Evolutionary conservation across 2,329 filamentous ascomycete species (phyloP).

Genomic region (Akanthomyces muscarius): DNA sequence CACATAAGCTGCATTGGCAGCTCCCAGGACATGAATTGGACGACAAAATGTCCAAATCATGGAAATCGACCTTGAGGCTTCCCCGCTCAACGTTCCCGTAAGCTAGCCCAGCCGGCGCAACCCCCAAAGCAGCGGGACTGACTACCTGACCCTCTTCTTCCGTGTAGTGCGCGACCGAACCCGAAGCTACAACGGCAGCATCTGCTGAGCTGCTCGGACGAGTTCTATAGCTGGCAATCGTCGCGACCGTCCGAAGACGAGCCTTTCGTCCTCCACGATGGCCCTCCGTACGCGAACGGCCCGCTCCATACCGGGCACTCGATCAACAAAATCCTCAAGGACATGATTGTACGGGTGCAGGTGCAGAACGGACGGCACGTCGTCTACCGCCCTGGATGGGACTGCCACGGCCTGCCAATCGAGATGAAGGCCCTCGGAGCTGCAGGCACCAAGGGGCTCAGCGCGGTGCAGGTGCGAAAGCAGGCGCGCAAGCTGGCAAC

Average conservation of each 20-base stretch:
- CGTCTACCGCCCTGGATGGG: constrained; percentile 88
- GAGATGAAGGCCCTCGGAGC: constrained; percentile 86
- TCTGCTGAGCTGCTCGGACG: constrained; percentile 75
- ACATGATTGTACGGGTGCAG: constrained; percentile 81
- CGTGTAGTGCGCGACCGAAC: constrained; percentile 47
- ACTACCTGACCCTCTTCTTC: constrained; percentile 12
- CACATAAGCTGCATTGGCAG: constrained; percentile 5
- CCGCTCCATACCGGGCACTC: constrained; percentile 88
- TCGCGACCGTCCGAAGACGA: constrained; percentile 49
- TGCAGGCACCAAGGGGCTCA: constrained; percentile 39
- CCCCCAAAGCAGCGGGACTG: background rate
- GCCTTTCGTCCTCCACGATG: constrained; percentile 84
- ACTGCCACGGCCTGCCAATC: constrained; percentile 95
- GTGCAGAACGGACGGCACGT: constrained; percentile 68
- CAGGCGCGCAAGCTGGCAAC: constrained; percentile 63
- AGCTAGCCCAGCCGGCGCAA: constrained; percentile 25
- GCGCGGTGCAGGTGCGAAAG: constrained; percentile 56
- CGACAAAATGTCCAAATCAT: constrained; percentile 51
- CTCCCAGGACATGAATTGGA: constrained; percentile 27
- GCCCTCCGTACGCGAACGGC: constrained; percentile 94
- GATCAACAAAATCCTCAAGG: constrained; percentile 94
- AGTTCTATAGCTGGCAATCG: constrained; percentile 85
- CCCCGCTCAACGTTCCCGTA: constrained; percentile 72
- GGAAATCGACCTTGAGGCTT: constrained; percentile 70
- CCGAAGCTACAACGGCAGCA: constrained; percentile 52